Conservation (phyloP, 768 basidiomycete species). For the Amanita rubescens region DNA sequence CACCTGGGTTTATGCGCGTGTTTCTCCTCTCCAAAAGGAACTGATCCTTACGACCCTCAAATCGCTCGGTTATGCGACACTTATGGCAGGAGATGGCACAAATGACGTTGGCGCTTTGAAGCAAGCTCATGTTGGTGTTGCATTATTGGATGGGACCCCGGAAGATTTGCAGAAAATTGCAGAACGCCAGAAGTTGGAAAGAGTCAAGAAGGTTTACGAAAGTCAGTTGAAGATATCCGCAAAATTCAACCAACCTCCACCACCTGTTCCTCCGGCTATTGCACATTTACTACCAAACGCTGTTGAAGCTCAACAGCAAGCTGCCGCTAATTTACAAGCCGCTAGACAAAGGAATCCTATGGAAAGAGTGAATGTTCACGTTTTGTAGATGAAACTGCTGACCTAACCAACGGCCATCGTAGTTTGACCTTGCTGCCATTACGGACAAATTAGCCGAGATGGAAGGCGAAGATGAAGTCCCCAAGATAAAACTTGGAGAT, state of each 20-base stretch:
- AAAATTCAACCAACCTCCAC: slow-evolving; percentile 89
- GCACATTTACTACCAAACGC: slow-evolving; percentile 86
- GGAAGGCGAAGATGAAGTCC: slow-evolving; percentile 92
- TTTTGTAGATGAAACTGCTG: neutral
- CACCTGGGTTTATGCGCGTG: slow-evolving; percentile 98
- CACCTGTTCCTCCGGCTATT: slow-evolving; percentile 84
- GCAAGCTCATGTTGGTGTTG: slow-evolving; percentile 96
- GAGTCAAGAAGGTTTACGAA: slow-evolving; percentile 96
- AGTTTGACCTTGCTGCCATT: slow-evolving; percentile 27
- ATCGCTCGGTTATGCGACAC: slow-evolving; percentile 80
- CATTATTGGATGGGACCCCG: slow-evolving; percentile 81
- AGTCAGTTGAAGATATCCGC: slow-evolving; percentile 87
- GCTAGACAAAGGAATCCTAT: slow-evolving; percentile 81
- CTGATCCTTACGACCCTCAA: slow-evolving; percentile 88
- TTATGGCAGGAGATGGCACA: slow-evolving; percentile 99
- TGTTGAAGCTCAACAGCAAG: slow-evolving; percentile 83
- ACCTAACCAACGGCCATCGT: slow-evolving; percentile 1
- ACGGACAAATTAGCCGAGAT: slow-evolving; percentile 63
- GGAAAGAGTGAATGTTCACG: slow-evolving; percentile 60
- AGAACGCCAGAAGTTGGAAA: slow-evolving; percentile 82
- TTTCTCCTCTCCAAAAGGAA: slow-evolving; percentile 94
- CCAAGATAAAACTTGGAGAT: slow-evolving; percentile 99
- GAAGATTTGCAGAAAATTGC: slow-evolving; percentile 93
- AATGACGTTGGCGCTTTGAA: slow-evolving; percentile 99
- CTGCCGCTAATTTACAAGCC: slow-evolving; percentile 50